Evolutionary conservation across 75 land plant species (phyloP), one percentile per base, ranked within the genome.

Genomic region (Larix kaempferi): DNA sequence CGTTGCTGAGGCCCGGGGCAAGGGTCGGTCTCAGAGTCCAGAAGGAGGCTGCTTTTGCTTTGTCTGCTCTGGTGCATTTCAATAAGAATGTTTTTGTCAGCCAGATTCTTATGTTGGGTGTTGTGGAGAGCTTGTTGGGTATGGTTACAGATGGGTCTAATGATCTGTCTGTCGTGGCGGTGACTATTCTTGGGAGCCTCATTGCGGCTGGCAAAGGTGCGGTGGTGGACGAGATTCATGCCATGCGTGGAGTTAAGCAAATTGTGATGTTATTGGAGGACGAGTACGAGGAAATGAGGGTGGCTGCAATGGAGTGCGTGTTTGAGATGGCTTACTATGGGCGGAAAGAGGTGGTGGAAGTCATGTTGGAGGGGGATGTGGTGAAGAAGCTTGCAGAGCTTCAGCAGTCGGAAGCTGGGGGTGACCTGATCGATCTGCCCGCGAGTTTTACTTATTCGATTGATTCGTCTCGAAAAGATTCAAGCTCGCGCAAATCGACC

Each of bases 51-150:
- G 88, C 88, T 2, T 71, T 75, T 13, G 78, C 76, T 5, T 61
- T 88, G 56, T 76, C 82, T n/a, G 82, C 86, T 14, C 72, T 92
- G 61, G 82, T 92, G 17, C 41, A 56, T 44, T 92, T 87, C 86
- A 92, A 92, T 86, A 89, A 89, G 80, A 88, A 86, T 67, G 91
- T 92, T 19, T 92, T 92, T 76, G 89, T 89, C 4, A 87, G 87
- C 6, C 76, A 78, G 64, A 83, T 91, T 25, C 39, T 82, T 27
- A 86, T 88, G 85, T 89, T 86, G 2, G 77, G 76, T 5, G 79
- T 85, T 16, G 73, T 85, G 59, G 56, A 61, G 33, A 72, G 79
- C 2, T 61, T 91, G 12, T 44, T 89, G 21, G 39, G 63, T 12
- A 76, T 85, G 84, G 62, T 64, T 5, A 11, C 17, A 13, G 44